Conservation (phyloP, 2,329 filamentous ascomycete species). For the Diplocarpon mali region DNA sequence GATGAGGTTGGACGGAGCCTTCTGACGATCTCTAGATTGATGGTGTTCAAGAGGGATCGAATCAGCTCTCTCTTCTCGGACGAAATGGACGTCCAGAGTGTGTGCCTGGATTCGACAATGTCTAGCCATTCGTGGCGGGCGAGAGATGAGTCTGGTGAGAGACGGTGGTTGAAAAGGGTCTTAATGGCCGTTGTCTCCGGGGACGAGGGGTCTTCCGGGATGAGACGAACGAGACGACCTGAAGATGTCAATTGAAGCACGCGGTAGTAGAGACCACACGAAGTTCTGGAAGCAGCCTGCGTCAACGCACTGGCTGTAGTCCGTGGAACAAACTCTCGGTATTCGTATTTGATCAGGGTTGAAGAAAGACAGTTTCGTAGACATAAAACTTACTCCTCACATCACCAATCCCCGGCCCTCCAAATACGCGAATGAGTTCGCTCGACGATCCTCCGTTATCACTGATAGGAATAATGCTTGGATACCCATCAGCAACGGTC, state of each 20-base stretch:
- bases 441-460: constrained; percentile 94
- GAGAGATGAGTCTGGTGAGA: constrained; percentile 47
- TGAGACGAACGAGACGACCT: constrained; percentile 84
- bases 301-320: too few relatives aligned
- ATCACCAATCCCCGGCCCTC: constrained; percentile 78
- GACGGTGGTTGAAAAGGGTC: constrained; percentile 75
- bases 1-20: constrained; percentile 59
- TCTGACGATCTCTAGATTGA: constrained; percentile 71
- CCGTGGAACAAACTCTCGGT: too few relatives aligned
- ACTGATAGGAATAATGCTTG: constrained; percentile 73
- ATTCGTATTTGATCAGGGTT: too few relatives aligned
- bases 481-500: constrained; percentile 43
- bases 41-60: constrained; percentile 62
- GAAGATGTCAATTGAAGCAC: constrained; percentile 4
- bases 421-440: constrained; percentile 88
- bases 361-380: too few relatives aligned
- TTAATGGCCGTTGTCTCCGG: constrained; percentile 66
- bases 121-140: constrained; percentile 77
- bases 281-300: not conserved
- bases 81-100: constrained; percentile 61
- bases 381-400: constrained; percentile 48
- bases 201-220: constrained; percentile 51
- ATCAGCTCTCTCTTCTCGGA: constrained; percentile 67
- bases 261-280: not conserved
- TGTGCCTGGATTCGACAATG: constrained; percentile 73